Evolutionary conservation across 768 basidiomycete genomes (phyloP).

Genomic region (Termitomyces sp.): DNA sequence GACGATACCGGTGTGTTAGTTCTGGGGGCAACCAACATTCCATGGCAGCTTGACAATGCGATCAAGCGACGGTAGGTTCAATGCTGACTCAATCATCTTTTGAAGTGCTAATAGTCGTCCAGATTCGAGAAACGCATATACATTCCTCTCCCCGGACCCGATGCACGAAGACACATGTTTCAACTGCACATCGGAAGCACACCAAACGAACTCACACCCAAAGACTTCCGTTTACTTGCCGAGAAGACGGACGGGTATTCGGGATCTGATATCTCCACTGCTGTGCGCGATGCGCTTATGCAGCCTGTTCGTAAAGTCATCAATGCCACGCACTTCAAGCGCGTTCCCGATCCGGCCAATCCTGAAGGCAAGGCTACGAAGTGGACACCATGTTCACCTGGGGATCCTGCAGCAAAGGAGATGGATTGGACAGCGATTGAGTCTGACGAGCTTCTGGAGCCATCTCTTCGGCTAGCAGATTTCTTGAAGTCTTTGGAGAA

Average conservation of each 20-base stretch:
- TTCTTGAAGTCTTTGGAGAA: conserved; percentile 79
- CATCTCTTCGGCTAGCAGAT: conserved; percentile 72
- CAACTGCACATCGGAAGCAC: conserved; percentile 94
- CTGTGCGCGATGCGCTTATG: conserved; percentile 97
- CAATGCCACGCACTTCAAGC: conserved; percentile 93
- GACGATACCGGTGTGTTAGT: conserved; percentile 97
- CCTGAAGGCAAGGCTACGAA: conserved; percentile 37
- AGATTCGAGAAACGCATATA: conserved; percentile 98
- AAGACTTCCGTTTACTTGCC: conserved; percentile 81
- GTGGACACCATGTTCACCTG: conserved; percentile 97
- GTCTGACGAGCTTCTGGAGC: conserved; percentile 88
- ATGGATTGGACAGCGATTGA: conserved; percentile 88
- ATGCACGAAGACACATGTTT: conserved; percentile 93
- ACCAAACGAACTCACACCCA: conserved; percentile 75
- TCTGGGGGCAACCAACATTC: conserved; percentile 96
- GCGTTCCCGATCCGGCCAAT: conserved; percentile 32
- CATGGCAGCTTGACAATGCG: conserved; percentile 96
- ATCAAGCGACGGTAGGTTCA: conserved; percentile 84
- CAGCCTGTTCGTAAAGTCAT: conserved; percentile 97
- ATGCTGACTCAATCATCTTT: neutral
- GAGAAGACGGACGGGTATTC: conserved; percentile 92
- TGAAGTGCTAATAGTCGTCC: neutral
- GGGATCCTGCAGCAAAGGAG: conserved; percentile 81
- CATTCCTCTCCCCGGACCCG: conserved; percentile 92
- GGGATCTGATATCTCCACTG: conserved; percentile 91